Conservation (phyloP, 805 yeast species). For the Isabelozyma gotoi region DNA sequence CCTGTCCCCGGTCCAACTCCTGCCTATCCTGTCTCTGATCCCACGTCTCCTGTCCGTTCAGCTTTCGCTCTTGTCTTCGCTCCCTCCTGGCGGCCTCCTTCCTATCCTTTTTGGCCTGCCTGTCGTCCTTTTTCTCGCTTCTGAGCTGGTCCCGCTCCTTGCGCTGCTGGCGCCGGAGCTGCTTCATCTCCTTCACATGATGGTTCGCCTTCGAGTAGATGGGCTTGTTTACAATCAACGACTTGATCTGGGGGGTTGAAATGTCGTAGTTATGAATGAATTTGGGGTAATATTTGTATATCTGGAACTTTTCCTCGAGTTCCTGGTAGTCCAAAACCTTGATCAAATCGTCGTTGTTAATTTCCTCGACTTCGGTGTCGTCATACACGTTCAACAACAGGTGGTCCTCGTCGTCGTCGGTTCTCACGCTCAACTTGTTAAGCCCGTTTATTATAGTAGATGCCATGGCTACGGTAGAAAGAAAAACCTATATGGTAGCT, state of each 20-base stretch:
- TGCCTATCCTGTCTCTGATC: slow-evolving; percentile 4
- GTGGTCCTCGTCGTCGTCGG: background rate
- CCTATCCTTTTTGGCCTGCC: slow-evolving; percentile 3
- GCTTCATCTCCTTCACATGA: slow-evolving; percentile 20
- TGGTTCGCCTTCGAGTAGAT: slow-evolving; percentile 40
- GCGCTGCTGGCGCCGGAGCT: slow-evolving; percentile 3
- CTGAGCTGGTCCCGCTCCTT: slow-evolving; percentile 4
- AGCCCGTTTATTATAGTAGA: slow-evolving; percentile 13
- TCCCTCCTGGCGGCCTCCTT: slow-evolving; percentile 4
- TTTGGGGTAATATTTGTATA: slow-evolving; percentile 39
- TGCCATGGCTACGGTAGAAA: slow-evolving; percentile 4
- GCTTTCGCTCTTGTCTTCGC: slow-evolving; percentile 3
- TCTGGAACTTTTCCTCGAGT: slow-evolving; percentile 30
- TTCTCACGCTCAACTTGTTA: slow-evolving; percentile 4
- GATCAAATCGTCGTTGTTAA: slow-evolving; percentile 16
- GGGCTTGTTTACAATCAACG: slow-evolving; percentile 35
- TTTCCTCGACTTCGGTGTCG: background rate
- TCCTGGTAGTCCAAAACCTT: slow-evolving; percentile 32
- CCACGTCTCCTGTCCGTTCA: slow-evolving; percentile 1
- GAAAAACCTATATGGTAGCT: background rate
- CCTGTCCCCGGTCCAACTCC: too few species aligned
- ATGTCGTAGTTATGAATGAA: slow-evolving; percentile 36
- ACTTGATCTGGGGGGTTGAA: slow-evolving; percentile 36
- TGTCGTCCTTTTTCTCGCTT: slow-evolving; percentile 1
- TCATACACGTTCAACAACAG: slow-evolving; percentile 2